A percentile compares a stretch with the other conserved stretches of the same genome.
Conservation (phyloP, 495 filamentous ascomycete species). For the Parmelia sp. region DNA sequence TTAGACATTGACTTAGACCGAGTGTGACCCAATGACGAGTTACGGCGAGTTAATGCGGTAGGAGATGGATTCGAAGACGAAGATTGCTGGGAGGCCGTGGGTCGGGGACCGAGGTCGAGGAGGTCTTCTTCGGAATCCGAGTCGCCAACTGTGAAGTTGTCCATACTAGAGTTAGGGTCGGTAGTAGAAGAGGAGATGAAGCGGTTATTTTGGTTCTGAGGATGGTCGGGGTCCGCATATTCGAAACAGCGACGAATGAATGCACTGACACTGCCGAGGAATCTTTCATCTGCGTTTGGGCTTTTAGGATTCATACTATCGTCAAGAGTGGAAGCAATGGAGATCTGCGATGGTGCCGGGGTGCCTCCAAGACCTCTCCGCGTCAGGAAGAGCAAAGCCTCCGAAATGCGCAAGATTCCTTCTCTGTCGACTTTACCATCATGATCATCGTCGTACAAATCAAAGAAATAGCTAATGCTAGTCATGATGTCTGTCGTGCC, state of each 20-base stretch:
- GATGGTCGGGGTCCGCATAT: conserved; percentile 90
- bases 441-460: conserved; percentile 88
- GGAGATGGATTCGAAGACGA: conserved; percentile 14
- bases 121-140: conserved; percentile 68
- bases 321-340: conserved; percentile 28
- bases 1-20: conserved; percentile 22
- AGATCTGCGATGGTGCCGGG: conserved; percentile 44
- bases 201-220: conserved; percentile 45
- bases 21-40: conserved; percentile 21
- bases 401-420: conserved; percentile 89
- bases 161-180: conserved; percentile 39
- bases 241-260: conserved; percentile 97
- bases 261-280: conserved; percentile 83
- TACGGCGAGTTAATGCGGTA: conserved; percentile 18
- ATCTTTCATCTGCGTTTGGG: conserved; percentile 63
- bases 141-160: conserved; percentile 72
- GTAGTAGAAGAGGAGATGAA: conserved; percentile 17
- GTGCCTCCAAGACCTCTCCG: conserved; percentile 74
- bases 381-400: conserved; percentile 88
- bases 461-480: conserved; percentile 93
- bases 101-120: conserved; percentile 47
- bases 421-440: conserved; percentile 95
- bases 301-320: conserved; percentile 30
- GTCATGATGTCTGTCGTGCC: conserved; percentile 94
- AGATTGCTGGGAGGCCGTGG: conserved; percentile 21